These are phyloP conservation scores for Kwoniella dendrophila DNA, from an alignment of 768 basidiomycete genomes.

Conservation along the genomic window DNA sequence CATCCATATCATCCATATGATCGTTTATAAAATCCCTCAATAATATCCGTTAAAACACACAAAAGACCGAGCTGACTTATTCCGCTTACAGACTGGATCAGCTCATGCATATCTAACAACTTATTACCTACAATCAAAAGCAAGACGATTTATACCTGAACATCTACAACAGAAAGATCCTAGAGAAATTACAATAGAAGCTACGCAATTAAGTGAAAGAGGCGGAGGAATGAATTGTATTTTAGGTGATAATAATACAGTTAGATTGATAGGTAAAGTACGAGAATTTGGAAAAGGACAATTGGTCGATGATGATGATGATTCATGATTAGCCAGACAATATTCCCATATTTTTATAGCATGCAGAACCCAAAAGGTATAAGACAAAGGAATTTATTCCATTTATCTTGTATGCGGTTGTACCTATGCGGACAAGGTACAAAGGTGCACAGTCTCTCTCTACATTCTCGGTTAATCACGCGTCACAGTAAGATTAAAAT, in stretches of 20 bases:
- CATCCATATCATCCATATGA: not conserved
- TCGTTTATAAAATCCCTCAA: not conserved
- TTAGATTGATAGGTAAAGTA: not conserved
- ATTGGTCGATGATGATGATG: slow-evolving; percentile 10
- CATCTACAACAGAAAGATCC: not conserved
- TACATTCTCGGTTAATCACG: no score
- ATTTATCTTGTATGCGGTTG: no score
- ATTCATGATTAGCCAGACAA: no score
- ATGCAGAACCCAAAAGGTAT: no score
- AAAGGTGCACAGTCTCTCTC: no score
- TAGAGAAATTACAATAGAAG: slow-evolving; percentile 14
- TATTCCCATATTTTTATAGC: no score
- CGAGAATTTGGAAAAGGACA: not conserved
- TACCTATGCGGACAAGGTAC: no score
- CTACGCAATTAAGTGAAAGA: slow-evolving; percentile 20
- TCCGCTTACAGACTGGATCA: slow-evolving; percentile 30
- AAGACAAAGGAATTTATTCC: no score
- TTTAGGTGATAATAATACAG: slow-evolving; percentile 12
- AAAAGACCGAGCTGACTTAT: not conserved
- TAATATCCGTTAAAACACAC: not conserved
- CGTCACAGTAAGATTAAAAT: no score
- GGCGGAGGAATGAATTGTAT: slow-evolving; percentile 25
- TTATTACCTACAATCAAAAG: slow-evolving; percentile 33
- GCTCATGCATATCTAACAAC: slow-evolving; percentile 36
- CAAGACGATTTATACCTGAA: slow-evolving; percentile 11